Evolutionary conservation across 176 grass and related monocot genomes (phyloP).

Genomic region (Aegilops longissima): DNA sequence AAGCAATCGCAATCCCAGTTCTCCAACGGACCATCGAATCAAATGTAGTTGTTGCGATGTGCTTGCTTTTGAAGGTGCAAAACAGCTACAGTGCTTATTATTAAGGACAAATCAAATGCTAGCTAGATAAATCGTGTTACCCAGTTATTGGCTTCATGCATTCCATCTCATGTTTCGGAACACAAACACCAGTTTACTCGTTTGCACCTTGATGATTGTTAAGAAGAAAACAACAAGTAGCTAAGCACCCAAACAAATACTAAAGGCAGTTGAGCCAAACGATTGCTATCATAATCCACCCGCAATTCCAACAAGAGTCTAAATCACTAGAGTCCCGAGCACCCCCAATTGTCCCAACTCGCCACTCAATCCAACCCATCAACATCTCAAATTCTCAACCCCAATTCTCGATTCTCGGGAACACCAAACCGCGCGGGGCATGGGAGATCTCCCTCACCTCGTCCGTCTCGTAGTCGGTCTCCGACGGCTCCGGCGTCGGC

Average conservation of each 20-base stretch:
- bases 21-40: neutral
- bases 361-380: neutral
- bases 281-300: neutral
- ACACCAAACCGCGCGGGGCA: neutral
- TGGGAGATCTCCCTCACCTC: conserved; percentile 59
- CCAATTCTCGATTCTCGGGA: neutral
- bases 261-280: neutral
- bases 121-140: too few relatives aligned
- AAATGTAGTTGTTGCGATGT: too few relatives aligned
- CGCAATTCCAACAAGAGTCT: neutral
- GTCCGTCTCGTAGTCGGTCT: conserved; percentile 64
- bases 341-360: neutral
- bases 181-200: neutral
- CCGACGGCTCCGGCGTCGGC: conserved; percentile 25
- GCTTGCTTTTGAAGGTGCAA: too few relatives aligned
- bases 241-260: neutral
- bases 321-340: neutral
- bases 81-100: too few relatives aligned
- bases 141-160: too few relatives aligned
- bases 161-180: too few relatives aligned
- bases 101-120: too few relatives aligned
- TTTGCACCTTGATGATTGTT: neutral
- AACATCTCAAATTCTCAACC: neutral
- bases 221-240: neutral
- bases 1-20: neutral